Base-by-base conservation (phyloP, 169 alveolate species). In the Plasmodium blacklocki region DNA sequence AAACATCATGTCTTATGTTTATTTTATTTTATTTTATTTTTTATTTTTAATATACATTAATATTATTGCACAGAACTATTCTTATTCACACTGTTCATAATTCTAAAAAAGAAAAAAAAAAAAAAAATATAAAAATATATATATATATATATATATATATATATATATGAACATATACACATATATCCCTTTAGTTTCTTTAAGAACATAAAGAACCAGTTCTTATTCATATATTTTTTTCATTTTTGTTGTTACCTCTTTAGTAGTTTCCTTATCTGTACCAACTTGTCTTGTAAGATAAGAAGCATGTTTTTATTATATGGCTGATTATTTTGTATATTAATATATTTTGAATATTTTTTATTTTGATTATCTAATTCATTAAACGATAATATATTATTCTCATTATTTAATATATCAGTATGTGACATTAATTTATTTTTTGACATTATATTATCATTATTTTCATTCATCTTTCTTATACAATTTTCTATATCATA, bases 241-340 rank as follows among this genome's bases (percentile, higher is more conserved):
- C 45, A 32, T 32, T 32, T 32, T 32, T 32, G 2, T 5, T 32
- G 45, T 47, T 78, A 78, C 89, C 89, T 64, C 59, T 78, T 78
- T 26, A 78, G 76, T 14, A 78, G 56, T 12, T 66, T 78, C 73
- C 89, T 78, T 64, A 78, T 52, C 1, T 49, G 78, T 32, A 66
- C n/a, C 29, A 78, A 26, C 58, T 58, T 67, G 12, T 78, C 89
- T 63, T 78, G 89, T 52, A 78, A 21, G 11, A 45, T 18, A 21
- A 66, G 54, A 9, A 78, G 78, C 75, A 78, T 66, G 23, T 59
- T 63, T n/a, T 66, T 78, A 32, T 66, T 66, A 49, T 78, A 59
- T 12, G 45, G 12, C 14, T 64, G 49, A 66, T 76, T 11, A 66
- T 75, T 75, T 56, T 45, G 54, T 14, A 32, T 45, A 5, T 74